Percentiles rank a stretch among this genome's conserved stretches.
These are phyloP conservation scores for Vishniacozyma victoriae DNA, from an alignment of 768 basidiomycete genomes.

Conservation along the genomic window DNA sequence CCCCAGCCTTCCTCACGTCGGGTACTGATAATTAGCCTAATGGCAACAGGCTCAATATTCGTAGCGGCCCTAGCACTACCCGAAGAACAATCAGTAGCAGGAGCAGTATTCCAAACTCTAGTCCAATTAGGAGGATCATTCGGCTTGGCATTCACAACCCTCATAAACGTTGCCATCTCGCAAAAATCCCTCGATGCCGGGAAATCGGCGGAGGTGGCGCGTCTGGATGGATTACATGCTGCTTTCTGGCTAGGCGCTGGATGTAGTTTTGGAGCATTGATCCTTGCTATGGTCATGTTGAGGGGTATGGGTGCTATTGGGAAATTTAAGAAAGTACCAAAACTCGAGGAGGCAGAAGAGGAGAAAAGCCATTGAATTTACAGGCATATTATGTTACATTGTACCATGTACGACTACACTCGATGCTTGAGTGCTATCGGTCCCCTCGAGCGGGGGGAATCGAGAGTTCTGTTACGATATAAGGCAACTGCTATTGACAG, in stretches of 20 bases:
- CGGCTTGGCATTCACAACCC: constrained; percentile 35
- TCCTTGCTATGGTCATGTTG: constrained; percentile 25
- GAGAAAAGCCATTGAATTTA: too few relatives aligned
- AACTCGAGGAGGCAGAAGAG: background rate
- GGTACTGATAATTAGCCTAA: constrained; percentile 20
- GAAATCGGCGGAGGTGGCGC: constrained; percentile 4
- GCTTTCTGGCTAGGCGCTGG: constrained; percentile 41
- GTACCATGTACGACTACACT: too few relatives aligned
- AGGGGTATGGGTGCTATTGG: constrained; percentile 36
- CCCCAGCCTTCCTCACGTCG: background rate
- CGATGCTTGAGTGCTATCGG: too few relatives aligned
- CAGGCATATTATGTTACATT: too few relatives aligned
- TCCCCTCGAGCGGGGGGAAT: too few relatives aligned
- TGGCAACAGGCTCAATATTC: constrained; percentile 39
- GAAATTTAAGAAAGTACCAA: constrained; percentile 1
- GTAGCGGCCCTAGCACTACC: constrained; percentile 31
- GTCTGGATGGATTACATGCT: constrained; percentile 27
- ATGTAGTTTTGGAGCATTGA: constrained; percentile 21
- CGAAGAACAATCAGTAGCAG: constrained; percentile 34
- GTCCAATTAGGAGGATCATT: constrained; percentile 37
- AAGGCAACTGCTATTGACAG: too few relatives aligned
- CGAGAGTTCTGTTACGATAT: too few relatives aligned
- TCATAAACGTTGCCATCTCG: constrained; percentile 21
- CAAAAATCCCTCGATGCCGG: constrained; percentile 11
- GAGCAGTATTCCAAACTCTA: constrained; percentile 38